Evolutionary conservation across 1,139 yeast genomes (phyloP), one percentile per base, ranked within the genome.

Genomic region (Yamadazyma siamensis): DNA sequence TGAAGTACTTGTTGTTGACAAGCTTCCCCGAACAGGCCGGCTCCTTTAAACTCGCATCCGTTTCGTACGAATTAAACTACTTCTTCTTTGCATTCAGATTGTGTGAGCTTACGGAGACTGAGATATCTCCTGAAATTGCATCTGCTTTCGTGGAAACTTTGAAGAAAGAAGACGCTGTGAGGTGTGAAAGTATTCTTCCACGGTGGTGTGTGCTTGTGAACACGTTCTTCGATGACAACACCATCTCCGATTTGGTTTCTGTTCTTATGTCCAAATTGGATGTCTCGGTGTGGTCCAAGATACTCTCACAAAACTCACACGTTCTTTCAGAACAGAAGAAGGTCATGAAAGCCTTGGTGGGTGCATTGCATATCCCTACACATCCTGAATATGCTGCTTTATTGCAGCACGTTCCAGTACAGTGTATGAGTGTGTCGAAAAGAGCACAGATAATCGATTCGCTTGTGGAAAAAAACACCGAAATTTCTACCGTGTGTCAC

Each of bases 121-220:
- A 28, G 15, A 12, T 17, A 8, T 15, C 25, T 13, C n/a, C 23
- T 4, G 19, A 27, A 12, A n/a, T n/a, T n/a, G n/a, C n/a, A n/a
- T n/a, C n/a, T n/a, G n/a, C n/a, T n/a, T 66, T 76, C 33, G 29
- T 64, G n/a, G 32, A 47, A 3, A 56, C 47, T 27, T 36, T 59
- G 3, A 26, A 28, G 14, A 18, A 37, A 2, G 27, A 25, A 27
- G 35, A 31, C 23, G 4, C 35, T 0, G 27, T 33, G 0, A 36
- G 61, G 11, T 31, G 68, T 4, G 29, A 40, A 2, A 39, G 50
- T 4, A 36, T 69, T 0, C 61, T 77, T 32, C 42, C 47, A n/a
- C 72, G 86, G 48, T 81, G 86, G 86, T 46, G 67, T 18, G 66
- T 79, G 0, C 34, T 79, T 0, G 39, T 80, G 4, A 68, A 76